Conservation (phyloP, 306 rosid genomes). For the Rubus parviflorus region DNA sequence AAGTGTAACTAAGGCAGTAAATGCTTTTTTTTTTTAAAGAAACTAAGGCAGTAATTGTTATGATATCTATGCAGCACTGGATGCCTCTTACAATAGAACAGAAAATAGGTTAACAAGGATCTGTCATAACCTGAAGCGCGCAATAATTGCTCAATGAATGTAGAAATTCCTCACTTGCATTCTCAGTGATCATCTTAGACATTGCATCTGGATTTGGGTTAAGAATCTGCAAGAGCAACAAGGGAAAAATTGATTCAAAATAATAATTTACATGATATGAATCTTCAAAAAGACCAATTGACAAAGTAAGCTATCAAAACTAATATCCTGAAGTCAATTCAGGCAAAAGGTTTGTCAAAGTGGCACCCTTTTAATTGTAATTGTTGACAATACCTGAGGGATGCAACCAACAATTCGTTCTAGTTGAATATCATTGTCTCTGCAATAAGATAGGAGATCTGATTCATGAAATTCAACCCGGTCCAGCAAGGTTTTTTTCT, state of each 20-base stretch:
- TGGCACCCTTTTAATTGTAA: conserved; percentile 1
- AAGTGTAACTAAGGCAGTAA: not conserved
- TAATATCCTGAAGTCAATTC: not conserved
- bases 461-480: conserved; percentile 95
- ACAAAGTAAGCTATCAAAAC: not conserved
- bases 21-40: not conserved
- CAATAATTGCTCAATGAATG: conserved; percentile 89
- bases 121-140: conserved; percentile 84
- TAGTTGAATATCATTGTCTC: conserved; percentile 70
- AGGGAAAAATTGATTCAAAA: not conserved
- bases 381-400: conserved; percentile 74
- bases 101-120: conserved; percentile 10
- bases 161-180: conserved; percentile 97
- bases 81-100: not conserved
- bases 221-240: conserved; percentile 69
- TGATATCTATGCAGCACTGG: not conserved
- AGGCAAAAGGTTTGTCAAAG: not conserved
- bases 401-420: conserved; percentile 98
- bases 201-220: conserved; percentile 99
- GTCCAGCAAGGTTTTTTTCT: conserved; percentile 83
- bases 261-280: conserved; percentile 1
- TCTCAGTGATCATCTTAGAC: conserved; percentile 97
- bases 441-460: conserved; percentile 81
- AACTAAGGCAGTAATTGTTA: not conserved
- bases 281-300: not conserved